Percentiles rank a stretch among this genome's conserved stretches.
These are phyloP conservation scores for Candida vaughaniae DNA, from an alignment of 805 yeast species.

Conservation along the genomic window DNA sequence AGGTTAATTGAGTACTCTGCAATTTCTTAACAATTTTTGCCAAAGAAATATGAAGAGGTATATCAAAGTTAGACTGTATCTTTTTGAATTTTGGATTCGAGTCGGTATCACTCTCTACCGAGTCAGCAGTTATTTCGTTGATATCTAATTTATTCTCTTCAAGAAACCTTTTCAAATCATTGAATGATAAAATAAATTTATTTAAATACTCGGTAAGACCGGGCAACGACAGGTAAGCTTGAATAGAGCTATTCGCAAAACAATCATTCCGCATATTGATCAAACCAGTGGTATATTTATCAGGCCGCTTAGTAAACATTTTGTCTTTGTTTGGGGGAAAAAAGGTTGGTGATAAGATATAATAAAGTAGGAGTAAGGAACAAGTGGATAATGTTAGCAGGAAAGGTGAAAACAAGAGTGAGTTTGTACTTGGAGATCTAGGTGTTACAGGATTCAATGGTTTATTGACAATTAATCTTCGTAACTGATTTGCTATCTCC, in stretches of 20 bases:
- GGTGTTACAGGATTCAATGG: conserved; percentile 3
- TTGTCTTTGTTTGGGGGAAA: conserved; percentile 4
- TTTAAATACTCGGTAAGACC: conserved; percentile 58
- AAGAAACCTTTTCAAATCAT: conserved; percentile 20
- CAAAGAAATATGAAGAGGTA: conserved; percentile 58
- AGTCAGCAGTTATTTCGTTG: conserved; percentile 3
- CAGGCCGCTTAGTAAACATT: conserved; percentile 58
- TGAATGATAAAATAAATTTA: conserved; percentile 30
- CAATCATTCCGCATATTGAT: conserved; percentile 85
- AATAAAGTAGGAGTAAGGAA: conserved; percentile 5
- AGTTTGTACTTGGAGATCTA: too few relatives aligned
- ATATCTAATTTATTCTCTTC: conserved; percentile 18
- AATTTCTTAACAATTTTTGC: conserved; percentile 53
- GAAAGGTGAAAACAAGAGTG: neutral
- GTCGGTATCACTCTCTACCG: conserved; percentile 3
- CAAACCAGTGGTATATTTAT: conserved; percentile 77
- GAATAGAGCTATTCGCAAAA: conserved; percentile 86
- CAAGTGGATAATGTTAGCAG: too few relatives aligned
- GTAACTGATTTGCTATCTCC: conserved; percentile 10
- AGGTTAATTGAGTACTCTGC: conserved; percentile 57
- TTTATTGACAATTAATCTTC: conserved; percentile 8
- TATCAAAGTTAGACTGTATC: conserved; percentile 25
- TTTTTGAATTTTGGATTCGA: conserved; percentile 19
- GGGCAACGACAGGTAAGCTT: conserved; percentile 68
- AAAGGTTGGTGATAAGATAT: conserved; percentile 12